A percentile compares a stretch with the other conserved stretches of the same genome.
Conservation (phyloP, 164 flowering plant genomes). For the Pachysandra terminalis region DNA sequence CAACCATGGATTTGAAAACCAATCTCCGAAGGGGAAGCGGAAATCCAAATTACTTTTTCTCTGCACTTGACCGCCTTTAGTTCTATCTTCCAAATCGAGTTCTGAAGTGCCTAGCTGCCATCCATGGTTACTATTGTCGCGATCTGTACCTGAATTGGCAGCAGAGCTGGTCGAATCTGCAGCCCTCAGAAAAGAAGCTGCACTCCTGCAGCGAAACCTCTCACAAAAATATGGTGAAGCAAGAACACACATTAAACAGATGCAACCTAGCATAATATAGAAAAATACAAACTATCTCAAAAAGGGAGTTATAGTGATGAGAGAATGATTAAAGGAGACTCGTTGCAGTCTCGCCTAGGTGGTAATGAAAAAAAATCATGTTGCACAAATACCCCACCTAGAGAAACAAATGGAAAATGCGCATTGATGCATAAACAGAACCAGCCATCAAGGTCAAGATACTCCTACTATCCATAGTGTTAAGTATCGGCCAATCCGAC, state of each 20-base stretch:
- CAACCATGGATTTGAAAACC: conserved; percentile 49
- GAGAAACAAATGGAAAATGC: no score
- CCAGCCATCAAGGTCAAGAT: no score
- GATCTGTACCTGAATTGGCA: conserved; percentile 21
- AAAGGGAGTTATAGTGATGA: neutral
- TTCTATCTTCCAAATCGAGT: conserved; percentile 19
- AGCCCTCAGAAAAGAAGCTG: conserved; percentile 57
- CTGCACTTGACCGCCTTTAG: conserved; percentile 19
- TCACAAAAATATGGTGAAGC: neutral
- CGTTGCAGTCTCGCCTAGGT: neutral
- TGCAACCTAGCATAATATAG: neutral
- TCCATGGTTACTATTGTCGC: conserved; percentile 13
- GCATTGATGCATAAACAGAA: no score
- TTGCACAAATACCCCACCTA: no score
- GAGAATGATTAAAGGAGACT: neutral
- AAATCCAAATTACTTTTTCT: conserved; percentile 18
- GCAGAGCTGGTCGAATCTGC: conserved; percentile 27
- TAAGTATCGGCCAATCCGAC: no score
- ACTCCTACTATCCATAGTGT: no score
- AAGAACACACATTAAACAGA: neutral
- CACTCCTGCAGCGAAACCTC: conserved; percentile 56
- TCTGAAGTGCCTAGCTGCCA: conserved; percentile 21
- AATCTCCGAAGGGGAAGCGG: conserved; percentile 58
- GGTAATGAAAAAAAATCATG: no score
- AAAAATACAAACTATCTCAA: neutral